Conservation (phyloP, 306 rosid species). For the Ammopiptanthus mongolicus region DNA sequence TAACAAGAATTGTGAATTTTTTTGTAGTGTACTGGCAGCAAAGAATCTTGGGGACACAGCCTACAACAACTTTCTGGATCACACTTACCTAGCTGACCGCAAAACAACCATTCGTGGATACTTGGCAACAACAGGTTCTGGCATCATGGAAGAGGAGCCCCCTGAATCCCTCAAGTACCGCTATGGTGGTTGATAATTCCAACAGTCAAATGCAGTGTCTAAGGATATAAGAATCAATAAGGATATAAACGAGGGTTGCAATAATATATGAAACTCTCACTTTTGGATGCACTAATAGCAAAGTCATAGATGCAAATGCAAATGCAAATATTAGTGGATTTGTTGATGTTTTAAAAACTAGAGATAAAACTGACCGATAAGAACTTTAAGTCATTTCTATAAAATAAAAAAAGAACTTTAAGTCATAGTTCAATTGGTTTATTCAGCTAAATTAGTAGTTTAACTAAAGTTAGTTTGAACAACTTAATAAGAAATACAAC, state of each 20-base stretch:
- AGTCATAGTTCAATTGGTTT: too few species aligned
- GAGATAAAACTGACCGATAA: too few species aligned
- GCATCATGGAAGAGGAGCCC: conserved; percentile 95
- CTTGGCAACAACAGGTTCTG: conserved; percentile 64
- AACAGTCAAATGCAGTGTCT: not conserved
- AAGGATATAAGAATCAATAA: not conserved
- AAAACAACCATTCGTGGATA: conserved; percentile 74
- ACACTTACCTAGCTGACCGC: conserved; percentile 90
- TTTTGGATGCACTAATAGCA: not conserved
- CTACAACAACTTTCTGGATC: conserved; percentile 77
- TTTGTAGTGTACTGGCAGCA: conserved; percentile 81
- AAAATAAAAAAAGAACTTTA: too few species aligned
- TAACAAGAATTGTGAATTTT: not conserved
- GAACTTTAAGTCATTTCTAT: too few species aligned
- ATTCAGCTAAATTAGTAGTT: too few species aligned
- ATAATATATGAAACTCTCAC: not conserved
- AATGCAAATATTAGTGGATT: not conserved
- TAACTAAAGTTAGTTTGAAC: too few species aligned
- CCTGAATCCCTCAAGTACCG: conserved; percentile 80
- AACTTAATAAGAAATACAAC: too few species aligned
- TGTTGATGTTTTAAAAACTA: not conserved
- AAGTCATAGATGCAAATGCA: not conserved
- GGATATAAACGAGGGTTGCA: not conserved
- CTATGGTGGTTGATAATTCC: conserved; percentile 75
- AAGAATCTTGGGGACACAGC: conserved; percentile 60